Evolutionary conservation across 441 rosid species (phyloP).

Genomic region (Populus hybrid): DNA sequence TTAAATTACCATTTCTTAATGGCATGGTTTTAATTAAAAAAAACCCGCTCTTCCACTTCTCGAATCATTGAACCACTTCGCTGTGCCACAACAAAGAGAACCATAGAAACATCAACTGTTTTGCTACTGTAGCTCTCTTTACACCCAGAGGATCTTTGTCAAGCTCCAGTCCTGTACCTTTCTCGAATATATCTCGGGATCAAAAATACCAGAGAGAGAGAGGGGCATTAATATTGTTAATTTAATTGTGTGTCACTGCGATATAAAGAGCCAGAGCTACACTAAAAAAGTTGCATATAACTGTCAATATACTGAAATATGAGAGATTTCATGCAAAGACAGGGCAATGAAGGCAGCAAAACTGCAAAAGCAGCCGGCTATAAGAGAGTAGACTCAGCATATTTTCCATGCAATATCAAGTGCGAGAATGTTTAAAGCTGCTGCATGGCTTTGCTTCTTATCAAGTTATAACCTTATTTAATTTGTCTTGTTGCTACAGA

Average conservation of each 20-base stretch:
- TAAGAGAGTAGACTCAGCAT: conserved; percentile 26
- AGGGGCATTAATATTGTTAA: neutral
- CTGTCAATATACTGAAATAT: conserved; percentile 23
- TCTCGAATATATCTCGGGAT: conserved; percentile 55
- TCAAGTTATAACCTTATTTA: neutral
- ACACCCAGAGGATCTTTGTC: conserved; percentile 39
- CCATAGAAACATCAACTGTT: conserved; percentile 5
- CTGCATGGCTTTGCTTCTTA: conserved; percentile 4
- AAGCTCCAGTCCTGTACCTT: conserved; percentile 37
- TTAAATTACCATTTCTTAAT: too few relatives aligned
- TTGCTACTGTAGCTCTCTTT: conserved; percentile 11
- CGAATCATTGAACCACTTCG: neutral
- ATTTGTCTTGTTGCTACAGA: conserved; percentile 24
- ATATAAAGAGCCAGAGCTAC: conserved; percentile 23
- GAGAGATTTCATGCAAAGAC: conserved; percentile 13
- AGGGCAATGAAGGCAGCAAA: neutral
- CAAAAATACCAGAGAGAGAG: conserved; percentile 16
- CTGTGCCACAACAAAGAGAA: conserved; percentile 6
- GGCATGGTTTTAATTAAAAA: too few relatives aligned
- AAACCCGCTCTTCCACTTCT: neutral
- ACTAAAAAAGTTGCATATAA: conserved; percentile 33
- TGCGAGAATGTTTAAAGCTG: conserved; percentile 52
- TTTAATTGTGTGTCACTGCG: neutral
- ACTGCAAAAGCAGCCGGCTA: conserved; percentile 34
- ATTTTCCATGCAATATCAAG: conserved; percentile 29